phyloP scores from a whole-genome alignment of 495 filamentous ascomycete species.

The Xylaria grammica region DNA sequence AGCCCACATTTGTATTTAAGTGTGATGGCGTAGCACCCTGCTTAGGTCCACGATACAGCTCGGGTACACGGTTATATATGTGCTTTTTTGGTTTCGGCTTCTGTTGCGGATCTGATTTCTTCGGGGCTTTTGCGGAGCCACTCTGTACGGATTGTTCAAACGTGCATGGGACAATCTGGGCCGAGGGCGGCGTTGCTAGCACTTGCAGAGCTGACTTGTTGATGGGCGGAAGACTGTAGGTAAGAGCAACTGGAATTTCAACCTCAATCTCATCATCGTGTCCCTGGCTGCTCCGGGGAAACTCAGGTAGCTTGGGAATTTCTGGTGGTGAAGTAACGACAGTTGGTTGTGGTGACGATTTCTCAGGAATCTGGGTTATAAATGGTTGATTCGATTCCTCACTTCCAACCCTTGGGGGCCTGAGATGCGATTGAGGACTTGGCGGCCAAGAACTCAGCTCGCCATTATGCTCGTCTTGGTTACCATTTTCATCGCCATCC shows the following conservation, averaged over 20 bases:
- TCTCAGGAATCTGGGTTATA: slow-evolving; percentile 29
- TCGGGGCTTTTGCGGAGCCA: slow-evolving; percentile 4
- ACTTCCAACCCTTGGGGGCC: slow-evolving; percentile 4
- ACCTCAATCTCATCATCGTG: slow-evolving; percentile 62
- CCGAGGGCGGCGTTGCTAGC: slow-evolving; percentile 45
- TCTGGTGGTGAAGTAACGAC: slow-evolving; percentile 2
- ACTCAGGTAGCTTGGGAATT: slow-evolving; percentile 12
- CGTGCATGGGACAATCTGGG: slow-evolving; percentile 48
- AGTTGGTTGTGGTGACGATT: slow-evolving; percentile 29
- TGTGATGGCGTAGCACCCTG: slow-evolving; percentile 2
- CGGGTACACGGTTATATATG: slow-evolving; percentile 18
- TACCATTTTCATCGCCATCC: not conserved
- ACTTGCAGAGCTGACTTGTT: slow-evolving; percentile 26
- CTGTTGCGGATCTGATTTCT: not conserved
- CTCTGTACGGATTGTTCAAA: slow-evolving; percentile 26
- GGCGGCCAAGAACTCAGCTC: slow-evolving; percentile 4
- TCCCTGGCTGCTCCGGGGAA: slow-evolving; percentile 41
- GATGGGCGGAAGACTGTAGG: slow-evolving; percentile 32
- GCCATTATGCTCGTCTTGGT: not conserved
- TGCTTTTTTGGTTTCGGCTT: slow-evolving; percentile 18
- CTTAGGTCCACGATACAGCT: slow-evolving; percentile 27
- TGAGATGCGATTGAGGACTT: slow-evolving; percentile 16
- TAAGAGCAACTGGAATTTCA: slow-evolving; percentile 56
- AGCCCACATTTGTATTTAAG: not conserved
- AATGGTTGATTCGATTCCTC: slow-evolving; percentile 22